Percentiles rank a stretch among this genome's conserved stretches.
These are phyloP conservation scores for Xylaria acuta DNA, from an alignment of 495 filamentous ascomycete species.

Conservation along the genomic window DNA sequence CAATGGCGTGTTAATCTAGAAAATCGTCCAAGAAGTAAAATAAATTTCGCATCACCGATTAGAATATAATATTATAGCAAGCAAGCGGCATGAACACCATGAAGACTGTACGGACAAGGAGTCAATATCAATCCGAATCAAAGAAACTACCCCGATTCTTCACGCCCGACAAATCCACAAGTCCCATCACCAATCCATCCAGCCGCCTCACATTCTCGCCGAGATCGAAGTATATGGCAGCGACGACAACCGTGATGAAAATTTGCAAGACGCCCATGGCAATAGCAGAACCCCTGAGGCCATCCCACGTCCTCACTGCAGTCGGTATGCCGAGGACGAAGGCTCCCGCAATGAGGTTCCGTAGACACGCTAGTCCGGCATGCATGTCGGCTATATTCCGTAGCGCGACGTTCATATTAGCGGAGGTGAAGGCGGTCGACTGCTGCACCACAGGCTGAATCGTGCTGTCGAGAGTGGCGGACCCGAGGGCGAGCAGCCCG, in stretches of 20 bases:
- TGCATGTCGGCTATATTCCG: constrained; percentile 53
- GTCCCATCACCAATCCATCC: constrained; percentile 51
- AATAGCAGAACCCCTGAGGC: constrained; percentile 41
- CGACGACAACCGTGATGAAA: constrained; percentile 36
- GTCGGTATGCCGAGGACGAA: constrained; percentile 50
- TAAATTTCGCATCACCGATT: constrained; percentile 6
- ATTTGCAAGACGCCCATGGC: constrained; percentile 46
- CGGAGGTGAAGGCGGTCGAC: constrained; percentile 51
- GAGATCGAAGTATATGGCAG: constrained; percentile 46
- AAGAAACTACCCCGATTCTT: constrained; percentile 53
- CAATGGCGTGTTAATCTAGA: background rate
- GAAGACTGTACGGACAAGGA: background rate
- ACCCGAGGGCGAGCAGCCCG: constrained; percentile 48
- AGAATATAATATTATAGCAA: background rate
- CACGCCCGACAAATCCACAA: constrained; percentile 48
- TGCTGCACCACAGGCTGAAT: constrained; percentile 44
- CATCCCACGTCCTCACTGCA: constrained; percentile 41
- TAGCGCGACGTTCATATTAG: constrained; percentile 46
- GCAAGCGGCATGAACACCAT: background rate
- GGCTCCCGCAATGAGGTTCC: constrained; percentile 43
- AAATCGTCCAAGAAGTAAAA: background rate
- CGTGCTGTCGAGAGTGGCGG: constrained; percentile 42
- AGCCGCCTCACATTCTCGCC: constrained; percentile 44
- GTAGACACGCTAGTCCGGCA: constrained; percentile 42
- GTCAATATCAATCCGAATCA: constrained; percentile 47